Evolutionary conservation across 2,329 filamentous ascomycete species (phyloP), one percentile per base, ranked within the genome.

Genomic region (Aspergillus luchuensis): DNA sequence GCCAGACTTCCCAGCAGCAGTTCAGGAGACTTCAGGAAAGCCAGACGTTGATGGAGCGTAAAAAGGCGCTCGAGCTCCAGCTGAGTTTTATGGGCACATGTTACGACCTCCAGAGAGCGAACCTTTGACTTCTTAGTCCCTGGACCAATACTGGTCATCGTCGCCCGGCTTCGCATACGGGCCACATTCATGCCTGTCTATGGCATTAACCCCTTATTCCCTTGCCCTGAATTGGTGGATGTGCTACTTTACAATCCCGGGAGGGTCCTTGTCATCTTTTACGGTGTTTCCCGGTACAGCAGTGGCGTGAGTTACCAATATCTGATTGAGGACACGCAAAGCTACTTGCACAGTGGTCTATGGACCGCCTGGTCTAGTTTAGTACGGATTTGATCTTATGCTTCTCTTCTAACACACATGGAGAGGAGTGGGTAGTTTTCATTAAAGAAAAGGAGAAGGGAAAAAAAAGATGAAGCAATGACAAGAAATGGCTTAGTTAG

Each of bases 61-160:
- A 74, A 63, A 72, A 73, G 8, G 72, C 71, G 30, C 69, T 76
- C 4, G 74, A 76, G 60, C 73, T 74, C 57, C 74, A 76, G 52
- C 66, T 76, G 60, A 76, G 63, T 72, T 73, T 10, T 76, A 74
- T 58, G 75, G 76, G 58, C 71, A 73, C 59, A 74, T 76, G 67
- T 74, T 76, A 65, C 73, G 72, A 19, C 72, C 73, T 3, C 72
- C 74, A 33, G 75, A 76, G 66, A 58, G 67, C 19, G 75, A 77
- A 57, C 65, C 60, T n/a, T 62, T 63, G 13, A 72, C 66, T 43
- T 70, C 72, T 71, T n/a, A n/a, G n/a, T n/a, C n/a, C n/a, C n/a
- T n/a, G 28, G 28, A 30, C 73, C 2, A 67, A 67, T 51, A 76
- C 74, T 70, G 71, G 3, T 75, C 75, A 23, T 71, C 75, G 13